Evolutionary conservation across 108 stramenopile species (phyloP), one percentile per base, ranked within the genome.

Genomic region (Fistulifera solaris): DNA sequence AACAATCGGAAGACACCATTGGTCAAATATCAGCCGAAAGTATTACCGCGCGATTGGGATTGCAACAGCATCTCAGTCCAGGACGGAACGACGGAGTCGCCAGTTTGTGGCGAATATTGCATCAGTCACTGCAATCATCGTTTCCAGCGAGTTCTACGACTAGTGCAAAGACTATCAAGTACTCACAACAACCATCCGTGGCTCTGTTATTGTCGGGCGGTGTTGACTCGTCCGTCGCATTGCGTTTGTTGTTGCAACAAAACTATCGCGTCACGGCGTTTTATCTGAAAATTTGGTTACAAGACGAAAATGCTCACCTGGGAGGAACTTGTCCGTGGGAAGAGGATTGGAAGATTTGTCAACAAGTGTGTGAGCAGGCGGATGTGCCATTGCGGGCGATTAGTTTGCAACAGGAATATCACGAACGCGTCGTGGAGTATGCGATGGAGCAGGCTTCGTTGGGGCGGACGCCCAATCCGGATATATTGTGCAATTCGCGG

Each of bases 221-320:
- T 19, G 95, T 98, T 18, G 97, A 98, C 68, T 94, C 91, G 1
- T 94, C 94, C 4, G 94, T 98, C 14, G 95, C 97, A 1, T 71
- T 96, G 39, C 71, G 78, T 15, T 76, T 98, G 18, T 69, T 98
- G 11, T 57, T 77, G 14, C 68, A 68, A 52, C 69, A 94, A 56
- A 89, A 89, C 22, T 90, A 95, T 72, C 57, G 85, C 35, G 88
- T 94, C 28, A 93, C 88, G 16, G 89, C 94, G 27, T 98, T 94
- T 55, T 98, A 98, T 69, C 82, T 98, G 1, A 93, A 94, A 59
- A 98, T 98, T 58, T 98, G 96, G 96, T 80, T 98, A 19, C 93
- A 98, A 60, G 96, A 98, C 59, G 96, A 98, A 60, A 68, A 95
- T 27, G 78, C 94, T 11, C 94, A 96, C 72, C 70, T 96, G 31